Base-by-base conservation (phyloP, 2,329 filamentous ascomycete genomes). In the Cordyceps fumosorosea region DNA sequence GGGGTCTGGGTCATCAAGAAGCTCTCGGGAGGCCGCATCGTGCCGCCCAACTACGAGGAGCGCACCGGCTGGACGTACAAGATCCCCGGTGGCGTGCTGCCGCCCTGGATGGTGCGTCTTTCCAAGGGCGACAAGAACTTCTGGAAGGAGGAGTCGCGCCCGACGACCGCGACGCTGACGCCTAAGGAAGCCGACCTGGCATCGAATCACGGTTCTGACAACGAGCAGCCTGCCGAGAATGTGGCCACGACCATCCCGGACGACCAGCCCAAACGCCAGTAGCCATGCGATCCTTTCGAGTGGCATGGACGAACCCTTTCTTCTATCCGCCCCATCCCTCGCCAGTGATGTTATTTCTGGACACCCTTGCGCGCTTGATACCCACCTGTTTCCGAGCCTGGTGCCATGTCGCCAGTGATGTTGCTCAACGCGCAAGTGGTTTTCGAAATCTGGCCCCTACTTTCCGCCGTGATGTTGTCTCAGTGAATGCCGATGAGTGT, bases 1-100 rank as follows among this genome's bases (percentile, higher is more conserved):
- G 70, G 81, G 14, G 86, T 90, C 14, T 93, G 84, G 84, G 62
- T 89, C 54, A 75, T 96, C 67, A 86, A 89, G 73, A 81, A 84
- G 71, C 75, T 76, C 3, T 88, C 85, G 0, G 80, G 85, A 1
- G 90, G 90, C 50, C 84, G 88, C 45, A 83, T 96, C 65, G 82
- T 87, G 8, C 91, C 91, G 0, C 81, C 83, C 6, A 90, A 93
- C 75, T 89, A 91, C 75, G 81, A 89, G 8, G 79, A 88, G 69
- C 90, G 91, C 73, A 91, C 95, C 63, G 84, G 81, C 11, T 96
- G 91, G 91, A 90, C 89, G 0, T 93, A 86, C 78, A 86, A 84
- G 69, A 82, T 93, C 34, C 84, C 87, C 1, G 90, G 90, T 18
- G 90, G 90, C 1, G 75, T 95, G 56, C 75, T 93, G 29, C 90